Evolutionary conservation across 805 yeast genomes (phyloP), one percentile per base, ranked within the genome.

Genomic region (Metschnikowia aberdeeniae): DNA sequence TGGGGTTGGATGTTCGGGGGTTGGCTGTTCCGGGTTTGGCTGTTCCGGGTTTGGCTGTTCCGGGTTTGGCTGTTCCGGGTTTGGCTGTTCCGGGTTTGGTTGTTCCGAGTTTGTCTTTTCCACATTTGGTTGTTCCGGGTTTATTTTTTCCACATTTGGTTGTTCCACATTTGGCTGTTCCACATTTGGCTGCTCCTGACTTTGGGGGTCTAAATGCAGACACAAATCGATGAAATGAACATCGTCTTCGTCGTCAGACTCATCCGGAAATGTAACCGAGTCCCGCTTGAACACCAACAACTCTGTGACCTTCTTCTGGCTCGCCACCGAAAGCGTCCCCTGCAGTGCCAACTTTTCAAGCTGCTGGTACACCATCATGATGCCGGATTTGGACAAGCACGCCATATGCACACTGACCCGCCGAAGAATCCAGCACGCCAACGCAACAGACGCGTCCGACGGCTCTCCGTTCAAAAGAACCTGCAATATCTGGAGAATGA

Each of bases 331-430:
- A 7, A 43, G 14, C 13, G 61, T 50, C 3, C 78, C 76, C 45
- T 81, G 84, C 51, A 80, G 85, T 33, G 85, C 60, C n/a, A 85
- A 55, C 7, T 65, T 66, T 50, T 92, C 64, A 37, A 89, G 66
- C 44, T 80, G 70, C 47, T 84, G 89, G 56, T 75, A 82, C 1
- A 84, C 67, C 44, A 67, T 64, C 47, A 76, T 67, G 36, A 71
- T 65, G 1, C 83, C 82, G 2, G 63, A 58, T 14, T 63, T 53
- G 31, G 81, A 70, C 8, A 65, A 62, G 13, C 66, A 69, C 2
- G 63, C 59, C 17, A 89, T 59, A 43, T 60, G 70, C 3, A 62
- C 64, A 0, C 96, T 95, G n/a, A 66, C 64, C 10, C 66, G 67
- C 29, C 66, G 64, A 44, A 88, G 51, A 3, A 87, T 58, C 1